Conservation (phyloP, 176 grass and related monocot genomes). For the Carex kokanica region DNA sequence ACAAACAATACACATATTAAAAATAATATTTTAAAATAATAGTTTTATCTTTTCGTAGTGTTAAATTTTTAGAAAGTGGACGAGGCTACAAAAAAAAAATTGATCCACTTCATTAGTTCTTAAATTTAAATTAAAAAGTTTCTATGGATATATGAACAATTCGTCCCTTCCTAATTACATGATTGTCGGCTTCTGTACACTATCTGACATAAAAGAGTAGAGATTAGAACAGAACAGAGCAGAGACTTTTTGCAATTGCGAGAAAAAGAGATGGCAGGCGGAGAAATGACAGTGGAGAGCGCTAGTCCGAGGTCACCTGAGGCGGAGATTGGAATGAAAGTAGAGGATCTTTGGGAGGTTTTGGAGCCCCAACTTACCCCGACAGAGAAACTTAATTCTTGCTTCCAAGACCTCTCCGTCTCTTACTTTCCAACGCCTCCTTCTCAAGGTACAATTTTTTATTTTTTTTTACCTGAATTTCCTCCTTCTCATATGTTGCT, state of each 20-base stretch:
- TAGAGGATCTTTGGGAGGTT: conserved; percentile 96
- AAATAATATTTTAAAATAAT: too few species aligned
- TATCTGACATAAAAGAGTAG: neutral
- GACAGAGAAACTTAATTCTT: conserved; percentile 96
- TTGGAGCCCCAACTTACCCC: conserved; percentile 84
- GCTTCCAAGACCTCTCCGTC: conserved; percentile 78
- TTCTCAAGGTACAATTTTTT: conserved; percentile 38
- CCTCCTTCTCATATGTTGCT: too few species aligned
- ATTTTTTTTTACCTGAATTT: too few species aligned
- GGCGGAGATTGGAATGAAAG: conserved; percentile 76
- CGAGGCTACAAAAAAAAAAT: too few species aligned
- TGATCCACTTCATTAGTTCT: neutral
- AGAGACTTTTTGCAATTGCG: neutral
- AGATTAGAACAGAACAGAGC: neutral
- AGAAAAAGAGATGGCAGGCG: neutral
- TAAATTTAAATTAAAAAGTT: neutral
- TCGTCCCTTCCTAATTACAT: neutral
- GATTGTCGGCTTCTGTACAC: neutral
- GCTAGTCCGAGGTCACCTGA: conserved; percentile 65
- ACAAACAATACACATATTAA: too few species aligned
- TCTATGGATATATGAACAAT: neutral
- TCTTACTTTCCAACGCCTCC: conserved; percentile 63
- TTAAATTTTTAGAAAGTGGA: too few species aligned
- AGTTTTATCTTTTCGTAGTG: too few species aligned
- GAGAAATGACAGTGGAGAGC: conserved; percentile 47